Evolutionary conservation across 169 alveolate genomes (phyloP).

Genomic region (Pseudocohnilembus persalinus): DNA sequence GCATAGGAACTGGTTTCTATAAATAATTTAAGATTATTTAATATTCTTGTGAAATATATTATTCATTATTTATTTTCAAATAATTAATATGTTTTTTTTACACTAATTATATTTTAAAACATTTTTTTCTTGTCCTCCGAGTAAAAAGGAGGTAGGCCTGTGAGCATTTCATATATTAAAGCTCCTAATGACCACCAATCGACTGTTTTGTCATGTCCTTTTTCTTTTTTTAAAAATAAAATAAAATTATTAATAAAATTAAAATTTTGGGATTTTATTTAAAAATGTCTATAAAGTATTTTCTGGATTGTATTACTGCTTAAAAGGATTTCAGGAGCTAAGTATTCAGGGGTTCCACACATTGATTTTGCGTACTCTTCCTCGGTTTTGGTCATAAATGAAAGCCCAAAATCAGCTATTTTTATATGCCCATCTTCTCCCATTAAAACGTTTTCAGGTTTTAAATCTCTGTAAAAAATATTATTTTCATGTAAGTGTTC

Average conservation of each 20-base stretch:
- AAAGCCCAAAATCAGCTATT: slow-evolving; percentile 55
- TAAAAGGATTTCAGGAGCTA: slow-evolving; percentile 62
- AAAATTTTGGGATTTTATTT: slow-evolving; percentile 19
- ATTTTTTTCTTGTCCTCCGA: slow-evolving; percentile 43
- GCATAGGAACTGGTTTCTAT: not conserved
- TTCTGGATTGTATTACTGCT: slow-evolving; percentile 46
- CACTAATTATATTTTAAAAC: slow-evolving; percentile 34
- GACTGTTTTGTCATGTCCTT: slow-evolving; percentile 54
- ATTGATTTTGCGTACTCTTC: slow-evolving; percentile 46
- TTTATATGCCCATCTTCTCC: slow-evolving; percentile 47
- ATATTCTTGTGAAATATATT: too few relatives aligned
- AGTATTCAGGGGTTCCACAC: slow-evolving; percentile 68
- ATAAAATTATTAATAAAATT: slow-evolving; percentile 14
- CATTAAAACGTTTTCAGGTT: slow-evolving; percentile 53
- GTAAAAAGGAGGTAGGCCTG: slow-evolving; percentile 56
- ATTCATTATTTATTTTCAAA: too few relatives aligned
- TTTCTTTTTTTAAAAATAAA: not conserved
- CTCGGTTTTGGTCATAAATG: slow-evolving; percentile 42
- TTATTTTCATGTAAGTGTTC: slow-evolving; percentile 35
- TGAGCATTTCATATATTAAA: slow-evolving; percentile 54
- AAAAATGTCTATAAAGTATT: too few relatives aligned
- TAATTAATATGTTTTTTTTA: not conserved
- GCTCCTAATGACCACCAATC: slow-evolving; percentile 68
- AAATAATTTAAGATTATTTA: too few relatives aligned
- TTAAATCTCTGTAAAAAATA: slow-evolving; percentile 55